Conservation (phyloP, 2,329 filamentous ascomycete species). For the Pochonia chlamydosporia region DNA sequence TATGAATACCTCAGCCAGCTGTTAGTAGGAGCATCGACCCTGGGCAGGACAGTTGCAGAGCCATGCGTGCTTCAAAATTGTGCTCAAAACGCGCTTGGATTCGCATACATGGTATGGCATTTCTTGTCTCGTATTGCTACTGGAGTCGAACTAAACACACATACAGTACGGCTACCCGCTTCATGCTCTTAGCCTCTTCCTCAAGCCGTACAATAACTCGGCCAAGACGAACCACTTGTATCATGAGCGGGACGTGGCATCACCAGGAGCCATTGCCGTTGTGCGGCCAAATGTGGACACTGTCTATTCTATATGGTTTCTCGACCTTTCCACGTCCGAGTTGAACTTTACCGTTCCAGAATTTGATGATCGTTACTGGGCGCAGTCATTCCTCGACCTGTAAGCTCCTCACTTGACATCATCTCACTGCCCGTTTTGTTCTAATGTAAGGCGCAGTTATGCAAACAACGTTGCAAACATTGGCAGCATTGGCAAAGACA, state of each 20-base stretch:
- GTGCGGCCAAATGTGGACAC: slow-evolving; percentile 6
- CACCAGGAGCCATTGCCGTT: not conserved
- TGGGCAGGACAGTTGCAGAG: too few species aligned
- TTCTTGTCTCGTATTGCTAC: not conserved
- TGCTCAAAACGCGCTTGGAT: not conserved
- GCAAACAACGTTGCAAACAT: slow-evolving; percentile 23
- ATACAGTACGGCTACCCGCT: slow-evolving; percentile 8
- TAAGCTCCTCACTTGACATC: slow-evolving; percentile 12
- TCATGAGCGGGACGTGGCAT: not conserved
- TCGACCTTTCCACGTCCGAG: slow-evolving; percentile 20
- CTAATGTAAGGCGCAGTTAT: slow-evolving; percentile 11
- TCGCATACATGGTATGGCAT: not conserved
- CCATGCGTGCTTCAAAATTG: not conserved
- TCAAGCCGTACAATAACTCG: not conserved
- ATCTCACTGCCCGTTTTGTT: too few species aligned
- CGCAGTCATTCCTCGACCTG: slow-evolving; percentile 22
- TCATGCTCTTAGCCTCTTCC: not conserved
- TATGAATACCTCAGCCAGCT: too few species aligned
- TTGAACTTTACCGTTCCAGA: slow-evolving; percentile 18
- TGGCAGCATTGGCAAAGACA: slow-evolving; percentile 10
- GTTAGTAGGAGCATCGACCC: too few species aligned
- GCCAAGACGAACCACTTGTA: slow-evolving; percentile 2
- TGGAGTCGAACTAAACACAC: not conserved
- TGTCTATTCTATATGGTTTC: slow-evolving; percentile 3
- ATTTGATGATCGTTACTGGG: slow-evolving; percentile 12